phyloP scores from a whole-genome alignment of 768 basidiomycete species.

The Chalciporus sphaerocephalus region DNA sequence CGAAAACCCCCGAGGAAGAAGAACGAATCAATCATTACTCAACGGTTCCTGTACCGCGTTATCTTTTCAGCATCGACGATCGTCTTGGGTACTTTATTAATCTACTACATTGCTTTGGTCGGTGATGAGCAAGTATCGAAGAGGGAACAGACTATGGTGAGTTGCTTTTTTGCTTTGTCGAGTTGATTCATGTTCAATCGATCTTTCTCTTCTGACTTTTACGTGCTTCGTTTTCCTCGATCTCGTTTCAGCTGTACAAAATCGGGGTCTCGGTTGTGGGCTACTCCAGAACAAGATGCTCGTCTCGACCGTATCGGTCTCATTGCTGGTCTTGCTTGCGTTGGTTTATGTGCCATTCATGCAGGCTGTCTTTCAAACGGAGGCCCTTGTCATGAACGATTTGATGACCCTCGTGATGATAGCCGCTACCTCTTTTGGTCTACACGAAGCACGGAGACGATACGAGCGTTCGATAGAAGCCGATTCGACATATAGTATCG shows the following conservation, averaged over 20 bases:
- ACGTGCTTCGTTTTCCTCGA: slow-evolving; percentile 97
- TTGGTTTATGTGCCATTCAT: slow-evolving; percentile 88
- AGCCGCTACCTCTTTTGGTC: slow-evolving; percentile 54
- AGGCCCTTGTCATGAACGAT: slow-evolving; percentile 66
- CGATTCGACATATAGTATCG: slow-evolving; percentile 45
- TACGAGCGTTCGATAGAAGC: slow-evolving; percentile 67
- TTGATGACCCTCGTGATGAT: slow-evolving; percentile 65
- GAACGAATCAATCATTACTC: slow-evolving; percentile 82
- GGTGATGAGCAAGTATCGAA: slow-evolving; percentile 79
- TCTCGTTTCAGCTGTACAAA: slow-evolving; percentile 91
- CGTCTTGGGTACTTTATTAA: slow-evolving; percentile 80
- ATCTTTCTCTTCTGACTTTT: slow-evolving; percentile 66
- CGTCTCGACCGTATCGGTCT: slow-evolving; percentile 79
- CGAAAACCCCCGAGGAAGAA: slow-evolving; percentile 87
- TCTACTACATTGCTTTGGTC: slow-evolving; percentile 72
- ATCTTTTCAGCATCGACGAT: slow-evolving; percentile 93
- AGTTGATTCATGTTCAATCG: not conserved
- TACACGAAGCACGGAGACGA: slow-evolving; percentile 77
- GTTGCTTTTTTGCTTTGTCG: slow-evolving; percentile 22
- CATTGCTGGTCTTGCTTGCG: slow-evolving; percentile 77
- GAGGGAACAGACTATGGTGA: slow-evolving; percentile 94
- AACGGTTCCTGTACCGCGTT: slow-evolving; percentile 68
- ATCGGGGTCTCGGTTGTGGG: slow-evolving; percentile 84
- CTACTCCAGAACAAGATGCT: slow-evolving; percentile 87
- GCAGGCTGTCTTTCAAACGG: slow-evolving; percentile 93